Evolutionary conservation across 108 stramenopile genomes (phyloP), one percentile per base, ranked within the genome.

Genomic region (Epithemia pelagica): DNA sequence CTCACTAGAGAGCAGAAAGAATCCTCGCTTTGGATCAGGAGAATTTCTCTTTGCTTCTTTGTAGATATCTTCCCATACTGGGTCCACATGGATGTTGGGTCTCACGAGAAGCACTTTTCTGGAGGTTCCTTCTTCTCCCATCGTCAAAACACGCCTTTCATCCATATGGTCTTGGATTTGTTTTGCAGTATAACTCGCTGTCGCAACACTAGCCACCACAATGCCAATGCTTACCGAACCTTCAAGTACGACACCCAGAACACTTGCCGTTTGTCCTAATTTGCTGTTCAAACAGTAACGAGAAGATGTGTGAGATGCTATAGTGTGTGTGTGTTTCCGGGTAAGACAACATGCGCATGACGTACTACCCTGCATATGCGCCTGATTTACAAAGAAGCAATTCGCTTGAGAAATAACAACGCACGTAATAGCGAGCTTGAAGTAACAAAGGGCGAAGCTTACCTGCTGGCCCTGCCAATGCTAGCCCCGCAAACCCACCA

Each of bases 71-170:
- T 66, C 79, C 92, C 92, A 93, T 32, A 78, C 64, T 19, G 89
- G 82, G 72, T 93, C 84, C 5, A 85, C 78, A 0, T 51, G 64
- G n/a, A 93, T 74, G 52, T 76, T 82, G 18, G 92, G 92, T 15
- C 92, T 73, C 7, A 93, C 88, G 60, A 92, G 65, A 31, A 85
- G 61, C 15, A 90, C 82, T 29, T 84, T 66, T 0, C 73, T 68
- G 27, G 65, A 69, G 8, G 66, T 74, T 23, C 79, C 79, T 23
- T 71, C 66, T 27, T 68, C 82, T 23, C 83, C 77, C 46, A 88
- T 68, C 27, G 74, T 72, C 33, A 90, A 69, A 33, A 87, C 70
- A 52, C 87, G 61, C 30, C 67, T 66, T 32, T 87, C 81, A 28
- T 79, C 65, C 23, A 74, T 32, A 26, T 64, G 66, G 22, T 82